Evolutionary conservation across 257 asterid species (phyloP).

Genomic region (Solanum okadae): DNA sequence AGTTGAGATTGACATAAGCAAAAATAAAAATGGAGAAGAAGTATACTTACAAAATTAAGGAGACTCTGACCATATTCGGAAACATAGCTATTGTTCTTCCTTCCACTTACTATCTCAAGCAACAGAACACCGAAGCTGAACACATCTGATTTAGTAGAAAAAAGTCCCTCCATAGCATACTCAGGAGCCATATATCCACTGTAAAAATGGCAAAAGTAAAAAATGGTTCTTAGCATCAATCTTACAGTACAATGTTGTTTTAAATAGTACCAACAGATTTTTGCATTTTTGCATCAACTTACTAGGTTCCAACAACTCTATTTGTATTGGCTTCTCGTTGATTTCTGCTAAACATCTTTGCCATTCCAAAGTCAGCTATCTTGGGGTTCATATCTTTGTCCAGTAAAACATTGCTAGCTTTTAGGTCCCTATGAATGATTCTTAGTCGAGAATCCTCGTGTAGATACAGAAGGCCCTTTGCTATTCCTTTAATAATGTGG

Average conservation of each 20-base stretch:
- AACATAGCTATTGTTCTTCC: too few species aligned
- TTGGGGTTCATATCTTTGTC: not conserved
- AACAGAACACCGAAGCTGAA: not conserved
- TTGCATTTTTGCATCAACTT: not conserved
- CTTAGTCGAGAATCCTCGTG: not conserved
- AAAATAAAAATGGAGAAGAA: too few species aligned
- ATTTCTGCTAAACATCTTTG: not conserved
- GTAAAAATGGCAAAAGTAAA: not conserved
- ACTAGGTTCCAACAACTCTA: slow-evolving; percentile 7
- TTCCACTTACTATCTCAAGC: too few species aligned
- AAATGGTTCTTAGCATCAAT: not conserved
- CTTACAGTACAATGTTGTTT: not conserved
- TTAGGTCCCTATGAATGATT: not conserved
- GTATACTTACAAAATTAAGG: too few species aligned
- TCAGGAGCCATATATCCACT: slow-evolving; percentile 1
- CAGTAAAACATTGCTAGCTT: not conserved
- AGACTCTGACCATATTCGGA: too few species aligned
- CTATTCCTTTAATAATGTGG: not conserved
- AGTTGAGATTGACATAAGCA: not conserved
- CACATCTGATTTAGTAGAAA: not conserved
- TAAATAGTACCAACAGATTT: not conserved
- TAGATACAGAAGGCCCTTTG: not conserved
- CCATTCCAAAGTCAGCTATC: not conserved
- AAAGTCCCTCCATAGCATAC: slow-evolving; percentile 1
- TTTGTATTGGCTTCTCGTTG: not conserved